Conservation (phyloP, 73 alveolate species). For the Tetrahymena elliotti region DNA sequence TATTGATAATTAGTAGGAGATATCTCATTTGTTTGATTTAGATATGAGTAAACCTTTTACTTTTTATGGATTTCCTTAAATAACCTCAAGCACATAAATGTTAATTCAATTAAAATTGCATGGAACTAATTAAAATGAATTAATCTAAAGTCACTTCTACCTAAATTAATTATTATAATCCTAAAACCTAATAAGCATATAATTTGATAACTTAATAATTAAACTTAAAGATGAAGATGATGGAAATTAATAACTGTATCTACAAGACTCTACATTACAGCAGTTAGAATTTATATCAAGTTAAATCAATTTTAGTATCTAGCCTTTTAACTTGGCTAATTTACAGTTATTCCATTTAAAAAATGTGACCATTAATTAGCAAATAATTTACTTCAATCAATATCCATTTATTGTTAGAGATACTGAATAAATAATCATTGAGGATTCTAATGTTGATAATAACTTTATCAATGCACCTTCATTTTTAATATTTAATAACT, state of each 20-base stretch:
- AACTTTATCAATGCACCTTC: neutral
- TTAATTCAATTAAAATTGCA: neutral
- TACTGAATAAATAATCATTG: neutral
- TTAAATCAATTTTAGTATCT: too few relatives aligned
- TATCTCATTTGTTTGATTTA: neutral
- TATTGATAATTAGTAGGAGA: neutral
- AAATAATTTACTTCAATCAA: too few relatives aligned
- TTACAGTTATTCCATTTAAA: neutral
- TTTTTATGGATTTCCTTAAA: neutral
- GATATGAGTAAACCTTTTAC: neutral
- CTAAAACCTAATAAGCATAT: neutral
- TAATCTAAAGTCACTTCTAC: neutral
- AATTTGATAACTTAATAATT: too few relatives aligned
- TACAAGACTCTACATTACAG: too few relatives aligned
- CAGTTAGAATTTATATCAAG: neutral
- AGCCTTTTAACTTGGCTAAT: neutral
- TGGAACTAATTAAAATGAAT: neutral
- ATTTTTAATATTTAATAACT: too few relatives aligned
- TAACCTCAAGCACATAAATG: neutral
- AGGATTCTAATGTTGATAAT: neutral
- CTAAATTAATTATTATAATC: neutral
- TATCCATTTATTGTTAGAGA: too few relatives aligned
- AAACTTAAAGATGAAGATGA: neutral
- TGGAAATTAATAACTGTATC: neutral
- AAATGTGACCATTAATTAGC: neutral